These are phyloP conservation scores for Ascochyta pisi DNA, from an alignment of 2,329 filamentous ascomycete genomes.

Conservation along the genomic window DNA sequence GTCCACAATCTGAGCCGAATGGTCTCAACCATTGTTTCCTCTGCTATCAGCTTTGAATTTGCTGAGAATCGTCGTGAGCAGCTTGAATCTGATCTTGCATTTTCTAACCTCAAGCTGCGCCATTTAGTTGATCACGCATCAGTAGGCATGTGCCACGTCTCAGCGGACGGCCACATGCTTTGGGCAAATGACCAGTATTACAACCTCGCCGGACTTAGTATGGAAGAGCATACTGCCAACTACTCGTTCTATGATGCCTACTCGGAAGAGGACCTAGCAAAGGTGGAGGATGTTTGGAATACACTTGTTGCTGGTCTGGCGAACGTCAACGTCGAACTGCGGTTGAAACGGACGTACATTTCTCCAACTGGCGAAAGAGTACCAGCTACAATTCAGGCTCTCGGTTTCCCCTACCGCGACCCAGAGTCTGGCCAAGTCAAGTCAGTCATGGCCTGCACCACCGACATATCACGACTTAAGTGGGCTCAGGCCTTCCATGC, in stretches of 20 bases:
- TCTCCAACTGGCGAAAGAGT: constrained; percentile 30
- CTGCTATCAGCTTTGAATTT: constrained; percentile 23
- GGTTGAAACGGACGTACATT: constrained; percentile 27
- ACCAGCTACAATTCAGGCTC: constrained; percentile 29
- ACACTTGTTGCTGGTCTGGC: constrained; percentile 21
- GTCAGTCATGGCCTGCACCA: constrained; percentile 41
- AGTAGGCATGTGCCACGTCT: constrained; percentile 33
- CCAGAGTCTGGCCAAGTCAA: constrained; percentile 28
- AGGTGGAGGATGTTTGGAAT: constrained; percentile 24
- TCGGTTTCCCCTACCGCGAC: constrained; percentile 34
- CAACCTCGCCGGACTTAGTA: constrained; percentile 18
- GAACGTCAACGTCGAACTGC: constrained; percentile 30
- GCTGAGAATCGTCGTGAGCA: constrained; percentile 25
- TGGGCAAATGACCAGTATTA: constrained; percentile 40
- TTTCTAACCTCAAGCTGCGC: constrained; percentile 33
- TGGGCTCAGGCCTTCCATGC: constrained; percentile 44
- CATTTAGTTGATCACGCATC: constrained; percentile 38
- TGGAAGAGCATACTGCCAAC: constrained; percentile 9
- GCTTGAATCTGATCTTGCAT: constrained; percentile 33
- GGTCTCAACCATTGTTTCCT: constrained; percentile 30
- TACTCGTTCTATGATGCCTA: constrained; percentile 28
- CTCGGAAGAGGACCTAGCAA: constrained; percentile 26
- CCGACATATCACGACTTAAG: constrained; percentile 46
- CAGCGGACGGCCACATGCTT: constrained; percentile 26
- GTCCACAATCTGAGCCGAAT: constrained; percentile 34